phyloP scores from a whole-genome alignment of 495 filamentous ascomycete genomes.

The Podospora comata region DNA sequence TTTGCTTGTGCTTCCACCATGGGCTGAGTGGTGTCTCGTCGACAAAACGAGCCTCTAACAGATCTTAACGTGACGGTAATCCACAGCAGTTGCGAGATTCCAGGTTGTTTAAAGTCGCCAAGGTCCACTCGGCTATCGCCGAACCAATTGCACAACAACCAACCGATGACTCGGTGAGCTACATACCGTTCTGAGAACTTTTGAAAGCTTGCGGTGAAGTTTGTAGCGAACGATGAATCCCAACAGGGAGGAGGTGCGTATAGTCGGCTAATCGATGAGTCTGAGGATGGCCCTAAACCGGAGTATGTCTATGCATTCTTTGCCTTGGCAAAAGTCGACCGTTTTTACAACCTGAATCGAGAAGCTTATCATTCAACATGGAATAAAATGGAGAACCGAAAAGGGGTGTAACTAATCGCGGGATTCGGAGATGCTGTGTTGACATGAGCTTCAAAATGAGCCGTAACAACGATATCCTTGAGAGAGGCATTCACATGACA shows the following conservation, averaged over 20 bases:
- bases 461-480: neutral
- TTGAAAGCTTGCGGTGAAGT: neutral
- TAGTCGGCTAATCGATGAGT: neutral
- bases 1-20: neutral
- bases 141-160: neutral
- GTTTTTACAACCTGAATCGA: neutral
- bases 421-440: too few relatives aligned
- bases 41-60: neutral
- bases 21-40: neutral
- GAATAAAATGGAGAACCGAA: neutral
- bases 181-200: neutral
- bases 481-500: neutral
- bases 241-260: neutral
- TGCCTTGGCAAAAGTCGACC: neutral
- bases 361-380: too few relatives aligned
- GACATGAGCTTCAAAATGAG: neutral
- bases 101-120: neutral
- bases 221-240: neutral
- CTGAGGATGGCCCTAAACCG: neutral
- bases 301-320: neutral
- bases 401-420: too few relatives aligned
- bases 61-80: neutral
- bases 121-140: neutral
- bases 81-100: neutral
- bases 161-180: neutral